phyloP scores from a whole-genome alignment of 129 eudicot genomes.

The Lactuca sativa region DNA sequence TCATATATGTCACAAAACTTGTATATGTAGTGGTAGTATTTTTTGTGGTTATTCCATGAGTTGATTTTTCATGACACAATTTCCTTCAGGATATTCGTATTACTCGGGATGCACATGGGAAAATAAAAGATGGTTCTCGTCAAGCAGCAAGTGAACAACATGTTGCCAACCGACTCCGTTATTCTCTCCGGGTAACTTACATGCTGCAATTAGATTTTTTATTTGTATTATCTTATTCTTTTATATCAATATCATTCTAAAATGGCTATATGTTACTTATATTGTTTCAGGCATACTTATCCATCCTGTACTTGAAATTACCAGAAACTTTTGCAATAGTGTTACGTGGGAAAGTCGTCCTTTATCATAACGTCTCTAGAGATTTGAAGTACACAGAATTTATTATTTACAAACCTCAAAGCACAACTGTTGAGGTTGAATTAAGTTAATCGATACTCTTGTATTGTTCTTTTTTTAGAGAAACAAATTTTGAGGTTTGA shows the following conservation, averaged over 20 bases:
- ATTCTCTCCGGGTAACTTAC: slow-evolving; percentile 80
- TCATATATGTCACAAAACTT: too few relatives aligned
- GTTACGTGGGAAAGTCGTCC: slow-evolving; percentile 66
- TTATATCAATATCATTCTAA: not conserved
- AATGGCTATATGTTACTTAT: slow-evolving; percentile 5
- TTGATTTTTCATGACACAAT: slow-evolving; percentile 1
- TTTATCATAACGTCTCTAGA: slow-evolving; percentile 61
- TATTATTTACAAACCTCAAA: slow-evolving; percentile 76
- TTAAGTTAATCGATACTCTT: slow-evolving; percentile 15
- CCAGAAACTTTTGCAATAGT: slow-evolving; percentile 58
- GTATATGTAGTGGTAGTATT: too few relatives aligned
- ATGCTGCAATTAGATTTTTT: slow-evolving; percentile 1
- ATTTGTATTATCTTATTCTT: not conserved
- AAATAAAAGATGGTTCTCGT: slow-evolving; percentile 29
- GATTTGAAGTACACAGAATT: slow-evolving; percentile 80
- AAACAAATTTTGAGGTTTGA: not conserved
- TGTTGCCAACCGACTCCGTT: slow-evolving; percentile 61
- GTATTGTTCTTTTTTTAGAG: not conserved
- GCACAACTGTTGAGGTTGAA: slow-evolving; percentile 49
- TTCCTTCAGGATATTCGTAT: slow-evolving; percentile 70
- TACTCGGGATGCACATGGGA: slow-evolving; percentile 31
- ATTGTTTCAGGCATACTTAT: slow-evolving; percentile 66
- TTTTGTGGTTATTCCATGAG: not conserved
- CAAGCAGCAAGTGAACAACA: slow-evolving; percentile 50
- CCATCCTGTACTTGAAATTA: slow-evolving; percentile 70